These are phyloP conservation scores for Quercus phellos DNA, from an alignment of 331 rosid genomes.

Conservation along the genomic window DNA sequence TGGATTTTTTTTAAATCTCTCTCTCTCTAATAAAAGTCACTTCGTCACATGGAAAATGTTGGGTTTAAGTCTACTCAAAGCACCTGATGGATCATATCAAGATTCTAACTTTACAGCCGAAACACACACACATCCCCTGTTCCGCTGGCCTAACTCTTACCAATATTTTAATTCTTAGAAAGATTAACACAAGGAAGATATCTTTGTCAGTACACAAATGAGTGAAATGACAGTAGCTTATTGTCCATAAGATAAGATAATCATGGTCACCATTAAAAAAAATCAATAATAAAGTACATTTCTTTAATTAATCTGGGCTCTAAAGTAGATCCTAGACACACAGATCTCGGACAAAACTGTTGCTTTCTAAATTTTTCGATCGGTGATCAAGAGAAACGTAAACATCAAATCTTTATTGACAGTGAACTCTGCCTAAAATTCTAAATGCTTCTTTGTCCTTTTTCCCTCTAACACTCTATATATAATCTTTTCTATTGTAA, in stretches of 20 bases:
- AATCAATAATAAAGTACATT: background rate
- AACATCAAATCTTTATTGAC: slow-evolving; percentile 29
- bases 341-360: slow-evolving; percentile 11
- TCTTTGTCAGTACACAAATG: background rate
- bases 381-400: slow-evolving; percentile 15
- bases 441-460: slow-evolving; percentile 30
- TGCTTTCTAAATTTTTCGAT: slow-evolving; percentile 29
- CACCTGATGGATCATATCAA: background rate
- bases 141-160: background rate
- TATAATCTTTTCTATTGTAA: background rate
- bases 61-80: background rate
- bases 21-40: background rate
- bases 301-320: slow-evolving; percentile 12
- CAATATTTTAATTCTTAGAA: background rate
- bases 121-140: background rate
- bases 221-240: background rate
- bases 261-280: background rate
- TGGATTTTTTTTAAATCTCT: too few relatives aligned
- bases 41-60: background rate
- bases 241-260: slow-evolving; percentile 15
- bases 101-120: background rate
- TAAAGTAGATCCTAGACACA: slow-evolving; percentile 12
- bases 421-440: slow-evolving; percentile 8
- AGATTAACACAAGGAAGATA: background rate
- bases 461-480: background rate